Evolutionary conservation across 1,139 yeast species (phyloP), one percentile per base, ranked within the genome.

Genomic region (Zhuliangozyma parablackwelliae): DNA sequence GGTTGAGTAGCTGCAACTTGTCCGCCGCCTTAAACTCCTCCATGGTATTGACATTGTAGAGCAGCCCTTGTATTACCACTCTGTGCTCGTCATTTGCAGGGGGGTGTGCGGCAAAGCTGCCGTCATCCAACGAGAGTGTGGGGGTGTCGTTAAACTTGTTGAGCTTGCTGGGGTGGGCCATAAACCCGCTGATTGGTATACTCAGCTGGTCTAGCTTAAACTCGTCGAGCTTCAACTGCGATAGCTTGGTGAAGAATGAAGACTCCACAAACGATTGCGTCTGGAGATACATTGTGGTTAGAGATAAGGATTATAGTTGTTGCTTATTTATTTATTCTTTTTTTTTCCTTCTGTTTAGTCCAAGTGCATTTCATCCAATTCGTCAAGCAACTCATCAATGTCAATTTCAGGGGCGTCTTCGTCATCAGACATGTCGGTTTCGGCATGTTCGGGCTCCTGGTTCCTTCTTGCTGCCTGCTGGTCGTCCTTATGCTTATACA

Each of bases 361-460:
- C 57, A 88, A 71, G 24, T 85, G 85, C 94, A 90, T 84, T 42
- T 85, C 97, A 51, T 89, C 97, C 56, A 90, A 72, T 57, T 90
- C 97, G 53, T 92, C 97, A 63, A 86, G 71, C 53, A 87, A 71
- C 59, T 87, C 95, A 51, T 86, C 95, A 38, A 87, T 75, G 44
- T 79, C 84, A 46, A 87, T 78, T 53, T 75, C 78, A 43, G 92
- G 89, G 35, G 84, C 87, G 53, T 81, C 89, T 34, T 79, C 88
- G 29, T 81, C 88, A 27, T 75, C 84, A 30, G 69, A 75, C 11
- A 54, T 65, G 26, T 51, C 63, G 34, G 58, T 69, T 16, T 59
- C 71, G 26, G 70, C 80, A 13, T 56, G 24, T 9, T 23, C 24
- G 9, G 24, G 69, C 32, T 69, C 78, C 48, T 53, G 65, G 12